A percentile compares a stretch with the other conserved stretches of the same genome.
Evolutionary conservation across 2,329 filamentous ascomycete species (phyloP).

Genomic region (Leptodontidium sp.): DNA sequence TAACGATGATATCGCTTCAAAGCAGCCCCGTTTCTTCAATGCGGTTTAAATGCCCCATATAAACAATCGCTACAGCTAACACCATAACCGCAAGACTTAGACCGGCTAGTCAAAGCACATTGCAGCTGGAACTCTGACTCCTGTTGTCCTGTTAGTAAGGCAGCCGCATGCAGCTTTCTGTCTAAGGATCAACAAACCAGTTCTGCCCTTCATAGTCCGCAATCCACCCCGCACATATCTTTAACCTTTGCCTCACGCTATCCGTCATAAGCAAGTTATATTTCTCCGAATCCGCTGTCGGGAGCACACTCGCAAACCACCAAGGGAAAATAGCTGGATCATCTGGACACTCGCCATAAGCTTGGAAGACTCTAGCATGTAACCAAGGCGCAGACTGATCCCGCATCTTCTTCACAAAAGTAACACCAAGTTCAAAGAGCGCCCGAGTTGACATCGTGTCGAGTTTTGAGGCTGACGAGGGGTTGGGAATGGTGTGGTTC

Average conservation of each 20-base stretch:
- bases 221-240: conserved; percentile 85
- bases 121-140: conserved; percentile 37
- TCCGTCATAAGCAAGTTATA: conserved; percentile 76
- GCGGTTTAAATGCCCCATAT: conserved; percentile 17
- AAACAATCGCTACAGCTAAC: conserved; percentile 16
- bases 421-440: conserved; percentile 69
- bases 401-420: conserved; percentile 76
- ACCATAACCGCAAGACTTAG: conserved; percentile 34
- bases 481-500: conserved; percentile 19
- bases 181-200: conserved; percentile 34
- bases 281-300: conserved; percentile 80
- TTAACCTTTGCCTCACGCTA: conserved; percentile 82
- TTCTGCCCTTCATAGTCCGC: conserved; percentile 53
- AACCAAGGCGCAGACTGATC: conserved; percentile 77
- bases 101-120: conserved; percentile 42
- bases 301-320: conserved; percentile 88
- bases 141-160: conserved; percentile 23
- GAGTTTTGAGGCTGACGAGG: conserved; percentile 25
- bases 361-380: conserved; percentile 72
- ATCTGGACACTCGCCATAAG: conserved; percentile 77
- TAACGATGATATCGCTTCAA: conserved; percentile 1
- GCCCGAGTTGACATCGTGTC: conserved; percentile 68
- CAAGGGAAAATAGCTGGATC: conserved; percentile 84
- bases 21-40: not conserved
- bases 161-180: not conserved